Evolutionary conservation across 306 rosid species (phyloP), one percentile per base, ranked within the genome.

Genomic region (Prunus fruticosa): DNA sequence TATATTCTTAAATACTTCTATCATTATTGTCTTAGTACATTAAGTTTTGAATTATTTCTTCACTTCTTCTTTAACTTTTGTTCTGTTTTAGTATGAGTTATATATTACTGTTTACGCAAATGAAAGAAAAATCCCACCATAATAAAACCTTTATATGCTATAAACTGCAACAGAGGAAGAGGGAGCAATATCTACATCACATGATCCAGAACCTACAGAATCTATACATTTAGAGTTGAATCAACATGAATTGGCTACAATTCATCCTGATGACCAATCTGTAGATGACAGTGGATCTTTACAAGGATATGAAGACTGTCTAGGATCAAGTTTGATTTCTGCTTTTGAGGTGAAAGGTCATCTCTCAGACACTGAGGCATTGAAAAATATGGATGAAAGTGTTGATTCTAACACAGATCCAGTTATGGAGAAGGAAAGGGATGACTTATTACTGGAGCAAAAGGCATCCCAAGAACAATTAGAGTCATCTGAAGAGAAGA

Each of bases 131-230:
- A 28, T 1, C 30, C 49, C 20, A 53, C 18, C 64, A 11, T n/a
- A 41, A 15, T 72, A 54, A 38, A 38, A 38, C 28, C 50, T 69
- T 57, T 9, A 57, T 41, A 72, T 43, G 41, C 19, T 72, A 22
- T 72, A 13, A 6, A 64, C 64, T 69, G 79, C 82, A 30, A 69
- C 94, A 90, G 93, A 73, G 22, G 84, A 83, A 76, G 85, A 76
- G 27, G 82, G n/a, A 51, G 32, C 68, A 67, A 28, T 46, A 70
- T 78, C 63, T 14, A 14, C 34, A 28, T 71, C 86, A 79, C 67
- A 71, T 60, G 79, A 66, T 76, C 74, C 71, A 47, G 78, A 83
- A 69, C 81, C 80, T 82, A 85, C 79, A 73, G 83, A 82, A 38
- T 79, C 61, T 2, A 61, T 64, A 58, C 41, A 34, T 64, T 34